Evolutionary conservation across 2,329 filamentous ascomycete genomes (phyloP), one percentile per base, ranked within the genome.

Genomic region (Verruconis gallopava): DNA sequence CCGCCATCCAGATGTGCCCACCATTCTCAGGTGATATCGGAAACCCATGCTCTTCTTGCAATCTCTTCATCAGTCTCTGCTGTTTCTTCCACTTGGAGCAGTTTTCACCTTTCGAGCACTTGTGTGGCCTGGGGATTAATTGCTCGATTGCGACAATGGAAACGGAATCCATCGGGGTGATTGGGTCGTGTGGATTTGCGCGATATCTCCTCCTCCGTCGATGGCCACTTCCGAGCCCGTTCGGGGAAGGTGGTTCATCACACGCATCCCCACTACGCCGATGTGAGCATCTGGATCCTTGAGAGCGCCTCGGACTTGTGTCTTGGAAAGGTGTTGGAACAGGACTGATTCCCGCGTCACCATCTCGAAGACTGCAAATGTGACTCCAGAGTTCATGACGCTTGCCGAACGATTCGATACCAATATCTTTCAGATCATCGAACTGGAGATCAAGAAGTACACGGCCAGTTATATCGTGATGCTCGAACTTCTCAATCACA

Each of bases 121-220:
- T 72, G 61, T 94, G 88, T 13, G 80, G 75, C 62, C 85, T 88
- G 4, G 86, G 86, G 42, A 93, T 72, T 42, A 91, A 67, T 59
- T 93, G 85, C 62, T 94, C 86, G 48, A 93, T 93, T 20, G 82
- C 86, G 22, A 94, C 85, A 51, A 93, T 93, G 1, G 85, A 93
- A 3, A 91, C 79, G 1, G 85, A 89, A 58, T 93, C 84, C 45
- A 79, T 73, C 2, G 85, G 85, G 1, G 79, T 79, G 55, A 91
- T 80, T 37, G 75, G 63, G 51, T 88, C 81, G 48, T 77, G 74
- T 11, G 49, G 58, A 32, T 54, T 37, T 33, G 54, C 53, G n/a
- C 55, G 53, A 25, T 58, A 53, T 42, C 61, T 64, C 15, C 64
- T 58, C 14, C 59, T 61, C 40, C 62, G 54, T 44, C 63, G 43